phyloP scores from a whole-genome alignment of 2,329 filamentous ascomycete genomes.

The Cadophora sp. region DNA sequence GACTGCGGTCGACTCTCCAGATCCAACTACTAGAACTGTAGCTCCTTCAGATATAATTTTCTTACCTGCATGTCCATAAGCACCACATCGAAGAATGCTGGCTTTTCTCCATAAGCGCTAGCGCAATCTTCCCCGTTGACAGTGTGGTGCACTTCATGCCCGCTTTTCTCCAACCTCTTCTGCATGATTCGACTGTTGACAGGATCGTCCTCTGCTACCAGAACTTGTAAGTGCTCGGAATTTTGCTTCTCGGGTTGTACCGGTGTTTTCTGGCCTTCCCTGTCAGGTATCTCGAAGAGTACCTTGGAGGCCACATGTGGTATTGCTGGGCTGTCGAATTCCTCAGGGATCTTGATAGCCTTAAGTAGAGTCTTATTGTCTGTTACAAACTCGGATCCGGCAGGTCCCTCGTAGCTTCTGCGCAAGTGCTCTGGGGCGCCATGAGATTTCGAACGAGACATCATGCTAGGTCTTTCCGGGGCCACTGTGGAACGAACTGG shows the following conservation, averaged over 20 bases:
- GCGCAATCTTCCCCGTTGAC: conserved; percentile 88
- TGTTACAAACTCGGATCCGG: conserved; percentile 49
- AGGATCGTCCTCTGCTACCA: conserved; percentile 88
- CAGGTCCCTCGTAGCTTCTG: conserved; percentile 42
- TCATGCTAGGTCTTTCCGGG: conserved; percentile 20
- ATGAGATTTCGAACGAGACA: conserved; percentile 37
- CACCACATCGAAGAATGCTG: conserved; percentile 74
- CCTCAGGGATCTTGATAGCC: conserved; percentile 55
- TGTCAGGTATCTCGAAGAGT: conserved; percentile 33
- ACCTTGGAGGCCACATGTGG: conserved; percentile 30
- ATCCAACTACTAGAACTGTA: not conserved
- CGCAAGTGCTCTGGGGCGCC: conserved; percentile 34
- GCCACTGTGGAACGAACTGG: not conserved
- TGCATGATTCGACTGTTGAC: conserved; percentile 84
- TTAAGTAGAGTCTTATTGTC: conserved; percentile 52
- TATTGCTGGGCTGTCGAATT: conserved; percentile 36
- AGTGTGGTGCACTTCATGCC: conserved; percentile 74
- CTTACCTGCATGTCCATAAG: conserved; percentile 93
- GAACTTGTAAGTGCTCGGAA: conserved; percentile 54
- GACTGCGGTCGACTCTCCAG: not conserved
- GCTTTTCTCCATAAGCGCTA: conserved; percentile 68
- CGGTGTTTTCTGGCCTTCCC: not conserved
- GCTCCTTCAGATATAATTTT: not conserved
- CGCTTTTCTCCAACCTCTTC: conserved; percentile 79
- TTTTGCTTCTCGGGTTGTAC: conserved; percentile 21